Evolutionary conservation across 257 asterid species (phyloP).

Genomic region (Ajuga chamaepitys): DNA sequence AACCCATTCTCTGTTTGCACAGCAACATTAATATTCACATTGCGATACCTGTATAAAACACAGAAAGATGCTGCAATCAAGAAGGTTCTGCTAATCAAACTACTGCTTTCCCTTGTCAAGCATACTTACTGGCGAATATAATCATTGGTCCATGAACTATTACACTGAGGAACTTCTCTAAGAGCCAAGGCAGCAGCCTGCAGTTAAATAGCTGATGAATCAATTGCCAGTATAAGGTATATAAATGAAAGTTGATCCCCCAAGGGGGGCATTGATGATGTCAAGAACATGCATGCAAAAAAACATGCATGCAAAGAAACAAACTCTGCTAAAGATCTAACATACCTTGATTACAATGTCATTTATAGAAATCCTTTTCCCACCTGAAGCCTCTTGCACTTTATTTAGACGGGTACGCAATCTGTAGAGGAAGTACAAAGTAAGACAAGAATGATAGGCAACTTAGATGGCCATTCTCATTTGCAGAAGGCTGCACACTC

Average conservation of each 20-base stretch:
- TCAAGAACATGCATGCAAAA: not conserved
- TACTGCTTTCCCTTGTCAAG: slow-evolving; percentile 1
- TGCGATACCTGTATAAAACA: slow-evolving; percentile 53
- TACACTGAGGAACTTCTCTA: slow-evolving; percentile 88
- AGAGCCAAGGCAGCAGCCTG: slow-evolving; percentile 99
- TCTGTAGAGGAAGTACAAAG: slow-evolving; percentile 34
- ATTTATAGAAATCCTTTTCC: slow-evolving; percentile 83
- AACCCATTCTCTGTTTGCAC: slow-evolving; percentile 96
- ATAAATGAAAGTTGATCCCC: not conserved
- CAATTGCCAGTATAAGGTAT: not conserved
- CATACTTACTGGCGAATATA: slow-evolving; percentile 92
- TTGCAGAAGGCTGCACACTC: slow-evolving; percentile 29
- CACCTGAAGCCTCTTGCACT: slow-evolving; percentile 92
- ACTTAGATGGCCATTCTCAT: slow-evolving; percentile 5
- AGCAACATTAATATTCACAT: slow-evolving; percentile 85
- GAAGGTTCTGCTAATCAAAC: not conserved
- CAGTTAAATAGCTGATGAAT: slow-evolving; percentile 15
- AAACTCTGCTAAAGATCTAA: not conserved
- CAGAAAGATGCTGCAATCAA: slow-evolving; percentile 13
- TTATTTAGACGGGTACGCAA: slow-evolving; percentile 73
- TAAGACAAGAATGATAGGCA: slow-evolving; percentile 6
- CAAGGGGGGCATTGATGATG: too few species aligned
- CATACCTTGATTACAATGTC: slow-evolving; percentile 96
- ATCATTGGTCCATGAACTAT: slow-evolving; percentile 96
- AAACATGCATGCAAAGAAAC: not conserved